A percentile compares a stretch with the other conserved stretches of the same genome.
These are phyloP conservation scores for Triglochin maritima DNA, from an alignment of 106 monocot genomes.

Conservation along the genomic window DNA sequence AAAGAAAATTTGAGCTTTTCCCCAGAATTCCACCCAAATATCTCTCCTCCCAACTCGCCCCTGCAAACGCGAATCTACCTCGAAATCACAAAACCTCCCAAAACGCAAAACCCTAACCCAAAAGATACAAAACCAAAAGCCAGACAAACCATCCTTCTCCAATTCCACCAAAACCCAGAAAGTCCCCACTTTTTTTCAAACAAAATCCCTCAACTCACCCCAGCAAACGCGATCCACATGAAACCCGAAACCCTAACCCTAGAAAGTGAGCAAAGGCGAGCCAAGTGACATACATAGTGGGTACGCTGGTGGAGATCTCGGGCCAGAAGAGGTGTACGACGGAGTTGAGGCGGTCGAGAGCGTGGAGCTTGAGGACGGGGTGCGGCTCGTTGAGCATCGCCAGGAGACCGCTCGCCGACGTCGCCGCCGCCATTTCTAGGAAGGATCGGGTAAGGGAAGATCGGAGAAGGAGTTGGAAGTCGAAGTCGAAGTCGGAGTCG, in stretches of 20 bases:
- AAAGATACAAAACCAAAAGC: neutral
- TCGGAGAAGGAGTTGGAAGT: no score
- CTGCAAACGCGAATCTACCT: no score
- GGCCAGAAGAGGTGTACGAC: slow-evolving; percentile 88
- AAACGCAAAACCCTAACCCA: neutral
- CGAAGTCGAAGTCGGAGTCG: no score
- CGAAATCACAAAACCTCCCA: no score
- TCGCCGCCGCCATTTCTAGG: slow-evolving; percentile 34
- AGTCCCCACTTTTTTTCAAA: neutral
- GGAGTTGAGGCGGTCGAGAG: slow-evolving; percentile 66
- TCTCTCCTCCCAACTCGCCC: no score
- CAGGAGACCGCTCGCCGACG: slow-evolving; percentile 70
- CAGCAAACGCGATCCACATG: neutral
- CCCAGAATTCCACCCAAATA: no score
- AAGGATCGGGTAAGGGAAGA: no score
- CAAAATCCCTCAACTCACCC: neutral
- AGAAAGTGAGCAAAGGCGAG: neutral
- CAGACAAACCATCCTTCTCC: neutral
- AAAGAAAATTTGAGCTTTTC: no score
- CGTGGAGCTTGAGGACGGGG: slow-evolving; percentile 74
- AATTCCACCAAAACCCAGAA: neutral
- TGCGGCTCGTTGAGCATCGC: slow-evolving; percentile 71
- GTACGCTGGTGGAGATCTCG: slow-evolving; percentile 89
- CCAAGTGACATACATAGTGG: slow-evolving; percentile 46
- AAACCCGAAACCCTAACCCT: slow-evolving; percentile 17